phyloP scores from a whole-genome alignment of 176 grass and related monocot genomes.

The Rhynchospora tenuis region DNA sequence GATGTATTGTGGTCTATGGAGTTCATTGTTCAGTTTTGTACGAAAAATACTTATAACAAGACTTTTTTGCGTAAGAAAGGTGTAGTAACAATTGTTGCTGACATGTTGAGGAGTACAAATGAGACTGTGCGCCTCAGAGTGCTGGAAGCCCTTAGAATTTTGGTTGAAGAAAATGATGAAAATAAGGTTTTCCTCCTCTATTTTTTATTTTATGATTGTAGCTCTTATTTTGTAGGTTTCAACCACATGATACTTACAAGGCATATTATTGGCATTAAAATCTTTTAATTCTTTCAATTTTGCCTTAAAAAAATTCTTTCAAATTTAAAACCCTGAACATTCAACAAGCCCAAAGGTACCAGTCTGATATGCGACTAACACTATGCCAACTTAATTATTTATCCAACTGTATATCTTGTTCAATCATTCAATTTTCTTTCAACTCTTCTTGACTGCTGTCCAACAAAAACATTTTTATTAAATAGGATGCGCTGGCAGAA shows the following conservation, averaged over 20 bases:
- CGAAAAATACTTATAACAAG: slow-evolving; percentile 28
- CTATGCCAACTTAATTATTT: neutral
- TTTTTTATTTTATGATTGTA: neutral
- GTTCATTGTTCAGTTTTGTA: slow-evolving; percentile 38
- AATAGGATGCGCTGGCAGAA: slow-evolving; percentile 36
- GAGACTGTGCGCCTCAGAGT: slow-evolving; percentile 43
- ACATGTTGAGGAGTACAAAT: slow-evolving; percentile 54
- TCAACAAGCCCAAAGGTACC: neutral
- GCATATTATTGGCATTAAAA: neutral
- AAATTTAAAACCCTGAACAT: neutral
- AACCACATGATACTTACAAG: neutral
- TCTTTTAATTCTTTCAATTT: neutral
- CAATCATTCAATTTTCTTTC: neutral
- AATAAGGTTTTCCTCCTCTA: slow-evolving; percentile 32
- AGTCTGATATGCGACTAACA: neutral
- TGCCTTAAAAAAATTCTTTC: neutral
- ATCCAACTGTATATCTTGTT: neutral
- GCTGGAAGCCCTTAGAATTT: slow-evolving; percentile 29
- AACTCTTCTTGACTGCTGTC: neutral
- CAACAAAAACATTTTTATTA: neutral
- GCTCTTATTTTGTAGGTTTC: neutral
- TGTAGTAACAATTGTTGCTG: slow-evolving; percentile 25
- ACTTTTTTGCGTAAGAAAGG: slow-evolving; percentile 37
- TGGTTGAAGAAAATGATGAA: slow-evolving; percentile 45
- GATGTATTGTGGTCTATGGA: slow-evolving; percentile 30